Evolutionary conservation across 1,284 basidiomycete genomes (phyloP).

Genomic region (Apiotrichum laibachii): DNA sequence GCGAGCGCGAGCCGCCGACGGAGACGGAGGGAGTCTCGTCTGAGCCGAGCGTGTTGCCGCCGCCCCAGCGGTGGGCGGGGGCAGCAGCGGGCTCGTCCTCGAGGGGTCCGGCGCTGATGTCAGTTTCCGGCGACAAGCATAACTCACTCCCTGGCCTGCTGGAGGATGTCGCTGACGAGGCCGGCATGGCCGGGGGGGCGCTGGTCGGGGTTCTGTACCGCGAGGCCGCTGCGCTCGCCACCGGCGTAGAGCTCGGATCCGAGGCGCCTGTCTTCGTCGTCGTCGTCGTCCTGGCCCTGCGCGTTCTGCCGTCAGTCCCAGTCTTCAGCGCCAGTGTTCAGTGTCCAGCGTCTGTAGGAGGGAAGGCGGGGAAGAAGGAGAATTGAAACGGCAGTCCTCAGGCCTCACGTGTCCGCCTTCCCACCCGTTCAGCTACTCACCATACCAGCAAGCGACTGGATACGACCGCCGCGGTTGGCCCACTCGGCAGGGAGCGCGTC

Average conservation of each 20-base stretch:
- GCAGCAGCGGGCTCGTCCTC: slow-evolving; percentile 18
- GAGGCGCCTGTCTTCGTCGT: slow-evolving; percentile 24
- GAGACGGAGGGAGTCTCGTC: slow-evolving; percentile 65
- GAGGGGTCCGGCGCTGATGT: slow-evolving; percentile 1
- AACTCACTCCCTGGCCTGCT: slow-evolving; percentile 74
- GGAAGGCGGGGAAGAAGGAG: neutral
- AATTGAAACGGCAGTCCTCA: too few species aligned
- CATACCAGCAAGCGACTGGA: slow-evolving; percentile 27
- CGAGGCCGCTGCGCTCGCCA: slow-evolving; percentile 71
- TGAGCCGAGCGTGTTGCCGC: slow-evolving; percentile 77
- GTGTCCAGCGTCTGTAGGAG: neutral
- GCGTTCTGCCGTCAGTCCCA: slow-evolving; percentile 10
- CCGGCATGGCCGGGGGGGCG: slow-evolving; percentile 39
- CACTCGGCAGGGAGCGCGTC: slow-evolving; percentile 43
- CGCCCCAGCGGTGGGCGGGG: slow-evolving; percentile 8
- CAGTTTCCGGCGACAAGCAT: neutral
- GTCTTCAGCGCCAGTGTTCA: too few species aligned
- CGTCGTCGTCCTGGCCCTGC: slow-evolving; percentile 25
- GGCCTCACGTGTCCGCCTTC: neutral
- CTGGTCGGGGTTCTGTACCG: slow-evolving; percentile 76
- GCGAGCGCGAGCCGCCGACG: slow-evolving; percentile 50
- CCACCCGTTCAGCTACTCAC: slow-evolving; percentile 12
- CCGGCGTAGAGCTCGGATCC: slow-evolving; percentile 63
- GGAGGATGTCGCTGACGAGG: slow-evolving; percentile 75
- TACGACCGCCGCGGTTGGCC: slow-evolving; percentile 30